Evolutionary conservation across 441 rosid species (phyloP).

Genomic region (Corymbia calophylla): DNA sequence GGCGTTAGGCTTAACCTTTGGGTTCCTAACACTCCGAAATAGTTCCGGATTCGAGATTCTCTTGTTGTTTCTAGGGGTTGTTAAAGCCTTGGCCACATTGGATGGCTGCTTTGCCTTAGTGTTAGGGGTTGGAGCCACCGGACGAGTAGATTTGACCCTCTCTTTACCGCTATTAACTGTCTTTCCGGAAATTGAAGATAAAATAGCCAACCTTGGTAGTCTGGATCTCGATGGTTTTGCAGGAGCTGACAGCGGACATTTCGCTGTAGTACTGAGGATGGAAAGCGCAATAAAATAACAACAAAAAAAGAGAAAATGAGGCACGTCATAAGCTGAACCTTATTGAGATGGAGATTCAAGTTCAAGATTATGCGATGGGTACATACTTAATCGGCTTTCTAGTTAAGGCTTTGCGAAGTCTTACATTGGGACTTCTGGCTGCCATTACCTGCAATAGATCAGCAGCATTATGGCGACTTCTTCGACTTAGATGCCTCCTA

Average conservation of each 20-base stretch:
- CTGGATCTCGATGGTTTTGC: constrained; percentile 69
- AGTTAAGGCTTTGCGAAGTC: constrained; percentile 52
- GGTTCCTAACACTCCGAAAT: constrained; percentile 63
- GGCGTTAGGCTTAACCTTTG: constrained; percentile 21
- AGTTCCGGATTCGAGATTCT: constrained; percentile 37
- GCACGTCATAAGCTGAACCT: not conserved
- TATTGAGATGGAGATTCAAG: not conserved
- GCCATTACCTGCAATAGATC: constrained; percentile 75
- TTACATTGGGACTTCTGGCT: constrained; percentile 88
- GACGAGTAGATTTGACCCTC: constrained; percentile 21
- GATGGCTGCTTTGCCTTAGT: constrained; percentile 23
- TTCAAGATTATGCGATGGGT: not conserved
- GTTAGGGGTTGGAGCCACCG: constrained; percentile 30
- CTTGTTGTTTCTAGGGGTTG: constrained; percentile 43
- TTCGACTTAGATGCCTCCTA: not conserved
- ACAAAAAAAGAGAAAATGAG: not conserved
- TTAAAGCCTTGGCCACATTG: constrained; percentile 37
- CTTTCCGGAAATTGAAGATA: constrained; percentile 64
- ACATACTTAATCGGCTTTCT: constrained; percentile 41
- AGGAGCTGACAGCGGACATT: constrained; percentile 84
- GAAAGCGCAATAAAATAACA: not conserved
- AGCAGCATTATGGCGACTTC: not conserved
- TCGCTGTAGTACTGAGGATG: constrained; percentile 27
- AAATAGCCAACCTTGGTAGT: constrained; percentile 55
- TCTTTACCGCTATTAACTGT: constrained; percentile 30